Base-by-base conservation (phyloP, 2,329 filamentous ascomycete species). In the Colletotrichum viniferum region DNA sequence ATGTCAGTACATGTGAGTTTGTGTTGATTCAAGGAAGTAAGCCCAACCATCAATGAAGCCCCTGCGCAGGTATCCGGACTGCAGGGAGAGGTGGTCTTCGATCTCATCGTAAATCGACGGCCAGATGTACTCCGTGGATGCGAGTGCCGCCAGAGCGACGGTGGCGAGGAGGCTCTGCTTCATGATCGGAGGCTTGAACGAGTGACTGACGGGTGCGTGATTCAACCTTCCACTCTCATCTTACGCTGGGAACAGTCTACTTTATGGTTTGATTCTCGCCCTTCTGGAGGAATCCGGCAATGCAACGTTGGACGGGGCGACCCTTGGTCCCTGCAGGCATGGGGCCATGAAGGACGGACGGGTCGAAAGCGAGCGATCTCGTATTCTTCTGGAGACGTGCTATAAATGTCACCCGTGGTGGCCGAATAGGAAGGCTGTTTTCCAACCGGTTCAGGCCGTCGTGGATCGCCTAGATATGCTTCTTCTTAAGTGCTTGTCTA, bases 21-120 rank as follows among this genome's bases (percentile, higher is more conserved):
- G 43, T 13, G 13, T 8, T 7, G 7, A 26, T 21, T 7, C 1
- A 21, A 13, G 30, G 8, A 32, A 18, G 14, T 21, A 10, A 3
- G 12, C 34, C 73, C 24, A 7, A 73, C 76, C 76, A 73, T 76
- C 70, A 13, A 72, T 70, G 64, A 77, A 76, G 24, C 70, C 70
- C 26, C 73, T 69, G 36, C 73, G 69, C 16, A 69, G 30, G 28
- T 77, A 76, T 10, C 76, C 76, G 16, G 52, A 21, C 69, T 77
- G 76, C 9, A 77, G 43, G 21, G 76, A 76, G 43, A 77, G 69
- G 9, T 73, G 70, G 28, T 77, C 76, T 52, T 77, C 76, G 13
- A 77, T 68, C 55, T 77, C 76, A 28, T 77, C 76, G 64, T 77
- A 76, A 21, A 48, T 26, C 13, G 73, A 73, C 1, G 76, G 76